Conservation (phyloP, 2,329 filamentous ascomycete species). For the Apiospora koreana region DNA sequence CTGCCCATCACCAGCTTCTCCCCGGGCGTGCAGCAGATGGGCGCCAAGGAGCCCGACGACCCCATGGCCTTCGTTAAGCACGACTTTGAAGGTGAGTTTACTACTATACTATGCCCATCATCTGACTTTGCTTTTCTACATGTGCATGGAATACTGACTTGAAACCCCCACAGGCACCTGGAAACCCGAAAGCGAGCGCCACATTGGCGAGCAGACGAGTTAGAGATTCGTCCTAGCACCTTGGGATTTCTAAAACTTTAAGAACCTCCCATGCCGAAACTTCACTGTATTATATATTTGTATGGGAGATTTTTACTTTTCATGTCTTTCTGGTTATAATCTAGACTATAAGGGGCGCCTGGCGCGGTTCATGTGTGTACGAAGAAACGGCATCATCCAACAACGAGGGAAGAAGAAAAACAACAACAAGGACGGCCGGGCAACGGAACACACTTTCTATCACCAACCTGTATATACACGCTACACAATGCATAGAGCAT, state of each 20-base stretch:
- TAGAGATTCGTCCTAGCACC: constrained; percentile 26
- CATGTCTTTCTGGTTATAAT: not conserved
- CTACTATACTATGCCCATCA: no score
- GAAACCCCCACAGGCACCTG: constrained; percentile 58
- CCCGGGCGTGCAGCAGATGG: constrained; percentile 92
- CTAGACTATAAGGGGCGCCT: constrained; percentile 1
- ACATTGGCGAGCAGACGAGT: constrained; percentile 57
- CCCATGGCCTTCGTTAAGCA: constrained; percentile 98
- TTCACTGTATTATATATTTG: constrained; percentile 11
- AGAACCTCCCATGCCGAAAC: not conserved
- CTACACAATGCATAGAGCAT: constrained; percentile 5
- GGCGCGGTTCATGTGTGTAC: constrained; percentile 10
- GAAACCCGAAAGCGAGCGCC: constrained; percentile 72
- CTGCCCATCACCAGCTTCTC: constrained; percentile 97
- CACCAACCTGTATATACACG: not conserved
- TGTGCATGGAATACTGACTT: not conserved
- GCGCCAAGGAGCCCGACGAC: constrained; percentile 82
- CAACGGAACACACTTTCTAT: not conserved
- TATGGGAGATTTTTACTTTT: not conserved
- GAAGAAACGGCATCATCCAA: constrained; percentile 7
- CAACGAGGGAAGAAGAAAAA: not conserved
- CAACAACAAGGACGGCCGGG: not conserved
- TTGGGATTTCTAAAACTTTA: constrained; percentile 10
- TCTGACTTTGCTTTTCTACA: constrained; percentile 21
- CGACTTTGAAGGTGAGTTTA: constrained; percentile 82